Evolutionary conservation across 179 eudicot genomes (phyloP), one percentile per base, ranked within the genome.

Genomic region (Spinacia oleracea): DNA sequence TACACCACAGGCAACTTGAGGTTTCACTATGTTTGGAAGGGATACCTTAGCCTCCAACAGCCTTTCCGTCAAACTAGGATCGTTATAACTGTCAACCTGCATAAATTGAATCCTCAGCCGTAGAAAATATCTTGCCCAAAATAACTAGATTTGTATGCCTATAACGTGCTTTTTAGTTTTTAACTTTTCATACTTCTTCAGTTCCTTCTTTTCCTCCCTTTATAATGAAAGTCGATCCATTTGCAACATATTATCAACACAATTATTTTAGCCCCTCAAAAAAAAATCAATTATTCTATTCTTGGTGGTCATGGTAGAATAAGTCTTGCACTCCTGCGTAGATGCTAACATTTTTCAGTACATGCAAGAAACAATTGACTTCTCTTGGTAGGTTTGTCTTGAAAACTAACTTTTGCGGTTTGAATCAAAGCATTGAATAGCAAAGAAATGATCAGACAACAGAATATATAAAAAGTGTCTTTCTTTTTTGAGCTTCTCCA

Each of bases 1-100:
- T 42, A 96, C 96, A 66, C 99, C 99, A 83, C 98, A 96, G 31
- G 98, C 99, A 85, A 93, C 97, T 91, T 91, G 99, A 81, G 99
- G 94, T 82, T 96, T 96, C 84, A 96, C 99, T 45, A 96, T 93
- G 82, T 85, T 87, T 42, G 99, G 98, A 65, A 84, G 85, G 63
- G 92, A 86, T 74, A 96, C 79, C 77, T 87, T 85, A 46, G 96
- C 94, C 53, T 90, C 93, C 48, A 78, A 83, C 50, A 96, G 85
- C 81, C 82, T 84, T 73, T 83, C 81, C n/a, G 38, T 81, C 83
- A 93, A 87, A 84, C 88, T 80, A 80, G 87, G 86, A 66, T 85
- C 91, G 67, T 84, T 60, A 82, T 93, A 93, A 76, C 81, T 86
- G 73, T 89, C 91, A 79, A 96, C 93, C 99, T 93, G 96, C 85